A percentile compares a stretch with the other conserved stretches of the same genome.
Evolutionary conservation across 176 grass and related monocot species (phyloP).

Genomic region (Ampelocalamus luodianensis): DNA sequence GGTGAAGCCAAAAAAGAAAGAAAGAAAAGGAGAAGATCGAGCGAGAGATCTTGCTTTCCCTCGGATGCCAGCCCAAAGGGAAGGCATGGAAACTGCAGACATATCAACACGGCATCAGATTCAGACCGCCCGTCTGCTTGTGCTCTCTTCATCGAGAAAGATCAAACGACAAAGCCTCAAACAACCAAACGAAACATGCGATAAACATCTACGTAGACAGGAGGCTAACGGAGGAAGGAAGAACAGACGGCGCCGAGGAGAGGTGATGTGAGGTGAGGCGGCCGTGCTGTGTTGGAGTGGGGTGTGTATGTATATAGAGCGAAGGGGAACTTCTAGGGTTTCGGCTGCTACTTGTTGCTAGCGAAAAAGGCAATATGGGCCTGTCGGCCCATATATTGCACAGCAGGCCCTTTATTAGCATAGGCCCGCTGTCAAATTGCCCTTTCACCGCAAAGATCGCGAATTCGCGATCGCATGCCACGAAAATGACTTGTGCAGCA

Average conservation of each 20-base stretch:
- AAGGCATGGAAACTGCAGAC: conserved; percentile 69
- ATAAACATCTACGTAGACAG: background rate
- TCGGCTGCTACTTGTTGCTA: background rate
- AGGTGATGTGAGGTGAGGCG: background rate
- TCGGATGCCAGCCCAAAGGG: conserved; percentile 56
- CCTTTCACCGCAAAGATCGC: background rate
- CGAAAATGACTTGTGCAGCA: background rate
- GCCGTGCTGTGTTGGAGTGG: background rate
- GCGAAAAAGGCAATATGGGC: background rate
- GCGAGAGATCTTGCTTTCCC: conserved; percentile 33
- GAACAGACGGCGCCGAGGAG: background rate
- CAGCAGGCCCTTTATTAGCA: background rate
- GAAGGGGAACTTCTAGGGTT: conserved; percentile 44
- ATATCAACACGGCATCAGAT: conserved; percentile 98
- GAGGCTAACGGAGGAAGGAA: background rate
- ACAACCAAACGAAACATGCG: background rate
- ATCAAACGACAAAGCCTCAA: background rate
- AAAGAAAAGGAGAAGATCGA: background rate
- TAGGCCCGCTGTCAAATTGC: background rate
- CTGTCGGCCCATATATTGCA: background rate
- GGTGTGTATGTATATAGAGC: conserved; percentile 14
- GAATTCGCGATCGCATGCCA: background rate
- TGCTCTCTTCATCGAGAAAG: conserved; percentile 73
- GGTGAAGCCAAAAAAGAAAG: background rate
- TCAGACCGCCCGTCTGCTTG: conserved; percentile 99